Percentiles rank a stretch among this genome's conserved stretches.
phyloP scores from a whole-genome alignment of 345 rosid genomes.

The Bruguiera sexangula region DNA sequence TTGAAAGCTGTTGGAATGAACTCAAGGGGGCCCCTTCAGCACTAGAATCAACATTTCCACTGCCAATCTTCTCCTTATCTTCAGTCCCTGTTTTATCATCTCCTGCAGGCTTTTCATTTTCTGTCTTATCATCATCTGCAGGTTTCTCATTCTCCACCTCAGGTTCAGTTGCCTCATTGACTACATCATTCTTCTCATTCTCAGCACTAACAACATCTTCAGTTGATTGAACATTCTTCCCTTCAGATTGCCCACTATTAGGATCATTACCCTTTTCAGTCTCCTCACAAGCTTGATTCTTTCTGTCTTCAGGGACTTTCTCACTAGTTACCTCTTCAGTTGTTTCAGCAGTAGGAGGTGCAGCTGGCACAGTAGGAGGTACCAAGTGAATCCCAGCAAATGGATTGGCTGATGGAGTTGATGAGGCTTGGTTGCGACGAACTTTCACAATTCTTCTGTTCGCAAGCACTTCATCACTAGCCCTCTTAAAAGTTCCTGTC shows the following conservation, averaged over 20 bases:
- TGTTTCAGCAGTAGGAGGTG: constrained; percentile 16
- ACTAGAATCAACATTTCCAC: constrained; percentile 38
- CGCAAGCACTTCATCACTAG: constrained; percentile 84
- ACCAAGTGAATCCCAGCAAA: constrained; percentile 76
- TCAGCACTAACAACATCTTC: constrained; percentile 25
- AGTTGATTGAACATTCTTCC: constrained; percentile 6
- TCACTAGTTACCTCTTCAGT: constrained; percentile 28
- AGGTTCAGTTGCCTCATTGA: constrained; percentile 38
- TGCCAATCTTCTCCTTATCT: constrained; percentile 38
- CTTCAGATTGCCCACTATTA: constrained; percentile 19
- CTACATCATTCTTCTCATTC: constrained; percentile 23
- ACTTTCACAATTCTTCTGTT: constrained; percentile 73
- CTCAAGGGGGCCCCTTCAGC: constrained; percentile 52
- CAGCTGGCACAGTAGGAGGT: constrained; percentile 35
- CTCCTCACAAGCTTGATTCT: constrained; percentile 16
- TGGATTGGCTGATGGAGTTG: constrained; percentile 63
- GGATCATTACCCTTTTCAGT: constrained; percentile 32
- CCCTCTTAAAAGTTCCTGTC: constrained; percentile 84
- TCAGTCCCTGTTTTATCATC: constrained; percentile 21
- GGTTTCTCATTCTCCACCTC: constrained; percentile 22
- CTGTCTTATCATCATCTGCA: background rate
- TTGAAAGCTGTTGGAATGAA: constrained; percentile 94
- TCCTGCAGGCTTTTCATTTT: constrained; percentile 9
- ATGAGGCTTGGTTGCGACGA: constrained; percentile 51
- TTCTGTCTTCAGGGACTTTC: constrained; percentile 27